Evolutionary conservation across 257 asterid species (phyloP).

Genomic region (Prunella vulgaris): DNA sequence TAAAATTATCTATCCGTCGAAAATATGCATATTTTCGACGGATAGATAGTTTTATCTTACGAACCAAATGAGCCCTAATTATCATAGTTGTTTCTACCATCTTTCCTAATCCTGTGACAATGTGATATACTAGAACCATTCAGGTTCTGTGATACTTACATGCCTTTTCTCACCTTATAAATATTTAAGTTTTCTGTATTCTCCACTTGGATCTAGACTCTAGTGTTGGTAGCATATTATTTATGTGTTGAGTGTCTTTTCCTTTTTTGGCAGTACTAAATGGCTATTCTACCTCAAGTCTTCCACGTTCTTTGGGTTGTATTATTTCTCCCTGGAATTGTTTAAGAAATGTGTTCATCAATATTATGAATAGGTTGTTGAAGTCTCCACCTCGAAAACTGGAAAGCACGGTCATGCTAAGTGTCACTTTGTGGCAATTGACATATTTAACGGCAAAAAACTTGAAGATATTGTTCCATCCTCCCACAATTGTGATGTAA

Average conservation of each 20-base stretch:
- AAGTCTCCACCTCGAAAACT: constrained; percentile 66
- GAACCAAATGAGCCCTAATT: no score
- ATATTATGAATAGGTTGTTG: constrained; percentile 47
- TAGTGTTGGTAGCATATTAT: background rate
- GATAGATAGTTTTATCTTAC: no score
- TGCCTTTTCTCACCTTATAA: background rate
- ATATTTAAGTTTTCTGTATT: background rate
- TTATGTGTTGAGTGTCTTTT: no score
- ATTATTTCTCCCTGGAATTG: background rate
- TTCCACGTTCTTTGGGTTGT: background rate
- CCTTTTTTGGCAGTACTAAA: background rate
- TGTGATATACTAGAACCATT: background rate
- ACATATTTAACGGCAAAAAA: constrained; percentile 56
- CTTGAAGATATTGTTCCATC: constrained; percentile 74
- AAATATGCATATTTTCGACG: no score
- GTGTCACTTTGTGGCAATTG: constrained; percentile 68
- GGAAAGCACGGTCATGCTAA: constrained; percentile 75
- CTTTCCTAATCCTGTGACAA: no score
- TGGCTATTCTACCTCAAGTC: background rate
- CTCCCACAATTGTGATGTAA: constrained; percentile 67
- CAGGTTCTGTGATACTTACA: background rate
- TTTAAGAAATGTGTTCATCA: background rate
- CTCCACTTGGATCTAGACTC: background rate
- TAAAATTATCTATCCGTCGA: no score
- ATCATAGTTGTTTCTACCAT: background rate